Conservation (phyloP, 164 flowering plant species). For the Vitis cinerea region DNA sequence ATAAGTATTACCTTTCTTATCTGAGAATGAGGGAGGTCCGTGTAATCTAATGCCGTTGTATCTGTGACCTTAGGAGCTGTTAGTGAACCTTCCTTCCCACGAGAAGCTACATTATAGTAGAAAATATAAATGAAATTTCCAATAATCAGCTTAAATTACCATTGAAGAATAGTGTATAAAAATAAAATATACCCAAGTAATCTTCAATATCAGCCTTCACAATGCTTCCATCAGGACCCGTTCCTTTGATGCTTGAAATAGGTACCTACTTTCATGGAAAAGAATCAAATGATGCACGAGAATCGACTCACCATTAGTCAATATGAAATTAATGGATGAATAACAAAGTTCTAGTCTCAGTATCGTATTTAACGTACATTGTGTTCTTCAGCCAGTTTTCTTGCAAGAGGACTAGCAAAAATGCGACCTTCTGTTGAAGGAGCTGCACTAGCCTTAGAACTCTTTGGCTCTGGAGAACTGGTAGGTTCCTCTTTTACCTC, state of each 20-base stretch:
- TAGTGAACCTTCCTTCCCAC: conserved; percentile 52
- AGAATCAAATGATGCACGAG: neutral
- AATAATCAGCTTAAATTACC: neutral
- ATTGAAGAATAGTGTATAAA: neutral
- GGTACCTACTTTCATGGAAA: conserved; percentile 47
- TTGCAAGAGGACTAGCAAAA: conserved; percentile 91
- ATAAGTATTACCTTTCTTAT: conserved; percentile 72
- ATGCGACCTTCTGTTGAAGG: conserved; percentile 59
- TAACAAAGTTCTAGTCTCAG: neutral
- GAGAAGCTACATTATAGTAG: conserved; percentile 48
- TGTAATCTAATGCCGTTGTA: conserved; percentile 51
- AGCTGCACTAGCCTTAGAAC: conserved; percentile 42
- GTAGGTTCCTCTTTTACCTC: conserved; percentile 36
- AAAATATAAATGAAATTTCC: conserved; percentile 1
- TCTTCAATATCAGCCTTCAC: conserved; percentile 98
- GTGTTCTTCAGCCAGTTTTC: conserved; percentile 84
- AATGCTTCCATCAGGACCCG: conserved; percentile 91
- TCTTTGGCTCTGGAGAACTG: conserved; percentile 46
- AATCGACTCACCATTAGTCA: neutral
- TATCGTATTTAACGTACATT: conserved; percentile 41
- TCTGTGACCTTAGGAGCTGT: conserved; percentile 40
- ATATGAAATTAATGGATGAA: neutral
- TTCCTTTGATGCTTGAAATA: conserved; percentile 84
- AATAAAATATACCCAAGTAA: conserved; percentile 62
- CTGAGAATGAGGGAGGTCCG: conserved; percentile 81